These are phyloP conservation scores for Clitoria ternatea DNA, from an alignment of 306 rosid genomes.

Conservation along the genomic window DNA sequence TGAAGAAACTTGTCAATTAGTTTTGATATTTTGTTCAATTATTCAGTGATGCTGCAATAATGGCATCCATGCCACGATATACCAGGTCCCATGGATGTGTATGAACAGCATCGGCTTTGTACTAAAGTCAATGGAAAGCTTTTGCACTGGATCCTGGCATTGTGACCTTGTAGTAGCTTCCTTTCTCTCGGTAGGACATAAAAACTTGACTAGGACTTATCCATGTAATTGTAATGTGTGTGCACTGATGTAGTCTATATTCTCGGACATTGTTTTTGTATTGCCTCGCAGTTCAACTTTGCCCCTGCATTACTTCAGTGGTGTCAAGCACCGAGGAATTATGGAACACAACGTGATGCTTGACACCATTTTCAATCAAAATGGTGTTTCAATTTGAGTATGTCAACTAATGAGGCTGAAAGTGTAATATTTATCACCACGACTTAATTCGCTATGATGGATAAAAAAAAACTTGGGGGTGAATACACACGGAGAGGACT, in stretches of 20 bases:
- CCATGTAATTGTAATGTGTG: background rate
- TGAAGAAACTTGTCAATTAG: slow-evolving; percentile 8
- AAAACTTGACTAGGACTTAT: background rate
- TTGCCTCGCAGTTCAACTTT: background rate
- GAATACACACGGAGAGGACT: no score
- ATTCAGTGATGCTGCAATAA: slow-evolving; percentile 1
- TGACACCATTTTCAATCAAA: background rate
- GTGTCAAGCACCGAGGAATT: background rate
- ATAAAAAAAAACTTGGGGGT: background rate
- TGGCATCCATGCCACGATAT: slow-evolving; percentile 4
- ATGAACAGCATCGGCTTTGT: background rate
- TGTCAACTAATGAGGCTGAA: background rate
- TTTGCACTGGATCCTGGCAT: background rate
- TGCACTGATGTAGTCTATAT: background rate
- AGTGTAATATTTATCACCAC: background rate
- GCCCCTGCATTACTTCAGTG: background rate
- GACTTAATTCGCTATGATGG: background rate
- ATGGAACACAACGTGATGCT: background rate
- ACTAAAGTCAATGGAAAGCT: background rate
- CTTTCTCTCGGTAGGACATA: background rate
- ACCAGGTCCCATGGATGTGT: background rate
- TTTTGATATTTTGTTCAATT: slow-evolving; percentile 25
- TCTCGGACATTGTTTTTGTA: background rate
- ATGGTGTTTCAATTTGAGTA: no score
- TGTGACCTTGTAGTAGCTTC: background rate